Conservation (phyloP, 1,139 yeast species). For the Candida freyschussii region DNA sequence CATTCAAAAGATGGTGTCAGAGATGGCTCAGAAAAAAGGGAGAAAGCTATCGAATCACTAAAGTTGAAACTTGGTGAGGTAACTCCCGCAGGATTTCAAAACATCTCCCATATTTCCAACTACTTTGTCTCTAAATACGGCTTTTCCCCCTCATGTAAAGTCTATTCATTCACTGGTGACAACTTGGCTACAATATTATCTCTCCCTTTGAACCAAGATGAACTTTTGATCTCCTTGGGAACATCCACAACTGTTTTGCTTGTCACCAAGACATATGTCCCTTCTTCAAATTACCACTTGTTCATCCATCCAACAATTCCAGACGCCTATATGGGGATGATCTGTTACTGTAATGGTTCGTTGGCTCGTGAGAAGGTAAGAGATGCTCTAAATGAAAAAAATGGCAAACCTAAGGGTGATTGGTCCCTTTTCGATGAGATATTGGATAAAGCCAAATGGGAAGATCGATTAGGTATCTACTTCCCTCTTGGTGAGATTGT, state of each 20-base stretch:
- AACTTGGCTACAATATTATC: slow-evolving; percentile 86
- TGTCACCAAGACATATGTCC: slow-evolving; percentile 71
- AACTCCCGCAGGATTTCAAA: slow-evolving; percentile 36
- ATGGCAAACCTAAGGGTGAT: slow-evolving; percentile 28
- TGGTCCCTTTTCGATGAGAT: slow-evolving; percentile 69
- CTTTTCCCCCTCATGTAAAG: slow-evolving; percentile 45
- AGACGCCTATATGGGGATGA: slow-evolving; percentile 86
- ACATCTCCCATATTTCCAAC: slow-evolving; percentile 43
- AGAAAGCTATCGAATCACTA: slow-evolving; percentile 24
- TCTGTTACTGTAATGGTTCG: slow-evolving; percentile 89
- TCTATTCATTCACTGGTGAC: slow-evolving; percentile 82
- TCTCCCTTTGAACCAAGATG: slow-evolving; percentile 70
- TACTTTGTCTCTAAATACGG: slow-evolving; percentile 68
- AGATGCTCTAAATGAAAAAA: slow-evolving; percentile 52
- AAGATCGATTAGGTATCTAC: slow-evolving; percentile 64
- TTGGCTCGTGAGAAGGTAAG: slow-evolving; percentile 77
- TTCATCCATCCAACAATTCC: slow-evolving; percentile 83
- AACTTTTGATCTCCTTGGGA: slow-evolving; percentile 77
- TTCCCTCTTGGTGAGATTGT: slow-evolving; percentile 88
- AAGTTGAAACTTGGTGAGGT: slow-evolving; percentile 25
- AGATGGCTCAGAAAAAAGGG: slow-evolving; percentile 30
- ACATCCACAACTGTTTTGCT: slow-evolving; percentile 85
- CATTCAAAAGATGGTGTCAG: slow-evolving; percentile 34
- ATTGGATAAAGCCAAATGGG: slow-evolving; percentile 25
- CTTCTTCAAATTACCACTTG: slow-evolving; percentile 79